These are phyloP conservation scores for Penicillium egyptiacum DNA, from an alignment of 495 filamentous ascomycete species.

Conservation along the genomic window DNA sequence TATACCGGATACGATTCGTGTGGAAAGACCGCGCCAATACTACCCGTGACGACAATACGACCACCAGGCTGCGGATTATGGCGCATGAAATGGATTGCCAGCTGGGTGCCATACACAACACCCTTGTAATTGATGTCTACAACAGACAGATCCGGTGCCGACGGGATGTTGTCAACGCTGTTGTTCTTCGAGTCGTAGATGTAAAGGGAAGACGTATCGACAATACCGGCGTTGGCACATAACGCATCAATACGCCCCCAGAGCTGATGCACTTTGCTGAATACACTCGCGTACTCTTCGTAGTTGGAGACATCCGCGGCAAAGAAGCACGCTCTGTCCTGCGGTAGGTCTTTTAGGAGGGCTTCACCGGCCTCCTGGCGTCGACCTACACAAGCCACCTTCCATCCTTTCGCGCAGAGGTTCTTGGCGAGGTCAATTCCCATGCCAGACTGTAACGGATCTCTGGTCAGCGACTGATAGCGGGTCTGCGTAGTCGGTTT, in stretches of 20 bases:
- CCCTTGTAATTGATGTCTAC: constrained; percentile 34
- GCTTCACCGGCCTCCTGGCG: constrained; percentile 20
- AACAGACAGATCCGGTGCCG: constrained; percentile 24
- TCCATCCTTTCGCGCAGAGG: constrained; percentile 28
- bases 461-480: background rate
- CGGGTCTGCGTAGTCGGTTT: background rate
- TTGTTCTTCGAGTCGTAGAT: constrained; percentile 19
- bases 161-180: constrained; percentile 26
- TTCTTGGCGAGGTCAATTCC: constrained; percentile 26
- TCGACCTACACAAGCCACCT: constrained; percentile 28
- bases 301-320: constrained; percentile 30
- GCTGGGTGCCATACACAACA: constrained; percentile 28
- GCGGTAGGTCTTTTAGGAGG: constrained; percentile 15
- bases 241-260: constrained; percentile 33
- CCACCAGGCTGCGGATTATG: constrained; percentile 30
- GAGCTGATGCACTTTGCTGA: constrained; percentile 17
- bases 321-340: constrained; percentile 24
- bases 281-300: constrained; percentile 22
- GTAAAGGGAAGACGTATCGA: constrained; percentile 31
- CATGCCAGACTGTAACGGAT: constrained; percentile 28
- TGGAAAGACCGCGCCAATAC: constrained; percentile 29
- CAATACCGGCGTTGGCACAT: constrained; percentile 30
- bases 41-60: constrained; percentile 29
- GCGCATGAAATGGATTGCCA: constrained; percentile 37
- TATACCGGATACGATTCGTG: constrained; percentile 32